phyloP scores from a whole-genome alignment of 2,329 filamentous ascomycete species.

The Aspergillus sp. region DNA sequence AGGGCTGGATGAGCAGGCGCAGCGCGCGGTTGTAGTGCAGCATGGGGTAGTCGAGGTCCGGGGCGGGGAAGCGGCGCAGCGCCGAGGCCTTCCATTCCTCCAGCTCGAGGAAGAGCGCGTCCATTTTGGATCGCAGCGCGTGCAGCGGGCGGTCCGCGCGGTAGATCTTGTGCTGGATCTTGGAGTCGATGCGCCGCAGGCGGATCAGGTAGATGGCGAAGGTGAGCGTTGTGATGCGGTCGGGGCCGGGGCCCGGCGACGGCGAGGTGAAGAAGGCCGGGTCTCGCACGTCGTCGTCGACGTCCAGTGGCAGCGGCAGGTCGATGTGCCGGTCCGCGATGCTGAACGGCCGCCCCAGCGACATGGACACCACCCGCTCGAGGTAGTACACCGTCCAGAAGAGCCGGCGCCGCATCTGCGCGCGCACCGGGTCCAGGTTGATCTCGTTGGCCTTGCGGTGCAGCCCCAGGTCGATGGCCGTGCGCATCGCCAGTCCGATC shows the following conservation, averaged over 20 bases:
- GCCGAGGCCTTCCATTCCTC: constrained; percentile 48
- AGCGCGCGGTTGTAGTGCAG: constrained; percentile 53
- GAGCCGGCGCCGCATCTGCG: constrained; percentile 47
- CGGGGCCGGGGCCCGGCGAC: constrained; percentile 21
- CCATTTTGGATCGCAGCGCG: constrained; percentile 48
- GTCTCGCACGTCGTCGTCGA: constrained; percentile 43
- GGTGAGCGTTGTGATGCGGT: constrained; percentile 38
- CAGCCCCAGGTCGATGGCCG: constrained; percentile 52
- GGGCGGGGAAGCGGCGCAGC: constrained; percentile 30
- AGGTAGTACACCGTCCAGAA: constrained; percentile 56
- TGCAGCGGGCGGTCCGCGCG: constrained; percentile 48
- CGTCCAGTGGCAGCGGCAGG: constrained; percentile 47
- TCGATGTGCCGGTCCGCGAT: constrained; percentile 54
- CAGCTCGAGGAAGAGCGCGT: constrained; percentile 45
- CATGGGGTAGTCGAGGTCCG: constrained; percentile 48
- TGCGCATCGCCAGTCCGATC: constrained; percentile 55
- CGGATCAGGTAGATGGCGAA: constrained; percentile 46
- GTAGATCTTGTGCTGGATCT: constrained; percentile 54
- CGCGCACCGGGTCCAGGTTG: constrained; percentile 41
- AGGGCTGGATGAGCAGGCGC: constrained; percentile 52
- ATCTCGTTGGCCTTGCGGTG: constrained; percentile 49
- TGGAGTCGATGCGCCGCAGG: constrained; percentile 49
- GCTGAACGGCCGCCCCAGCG: constrained; percentile 51
- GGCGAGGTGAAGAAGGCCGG: constrained; percentile 31
- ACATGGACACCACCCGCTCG: constrained; percentile 51